Evolutionary conservation across 306 rosid species (phyloP).

Genomic region (Glycine soja): DNA sequence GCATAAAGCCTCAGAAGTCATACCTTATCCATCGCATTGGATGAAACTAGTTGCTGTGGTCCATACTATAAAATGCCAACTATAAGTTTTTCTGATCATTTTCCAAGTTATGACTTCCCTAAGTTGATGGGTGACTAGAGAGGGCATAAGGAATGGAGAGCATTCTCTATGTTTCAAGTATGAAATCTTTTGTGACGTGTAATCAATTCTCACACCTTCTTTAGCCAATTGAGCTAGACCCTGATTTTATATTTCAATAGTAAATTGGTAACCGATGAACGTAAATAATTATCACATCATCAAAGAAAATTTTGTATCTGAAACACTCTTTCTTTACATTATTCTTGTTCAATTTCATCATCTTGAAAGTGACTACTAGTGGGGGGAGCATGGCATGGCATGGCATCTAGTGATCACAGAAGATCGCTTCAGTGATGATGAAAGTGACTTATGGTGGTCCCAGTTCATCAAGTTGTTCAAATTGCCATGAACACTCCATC

Average conservation of each 20-base stretch:
- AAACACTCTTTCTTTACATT: neutral
- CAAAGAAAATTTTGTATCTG: no score
- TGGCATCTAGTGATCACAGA: neutral
- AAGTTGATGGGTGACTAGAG: neutral
- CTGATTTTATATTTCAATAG: no score
- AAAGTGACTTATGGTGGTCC: conserved; percentile 37
- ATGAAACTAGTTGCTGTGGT: conserved; percentile 19
- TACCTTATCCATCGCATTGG: conserved; percentile 38
- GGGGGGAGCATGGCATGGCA: neutral
- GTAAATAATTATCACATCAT: no score
- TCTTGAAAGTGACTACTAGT: neutral
- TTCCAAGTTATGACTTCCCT: neutral
- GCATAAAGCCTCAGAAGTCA: conserved; percentile 1
- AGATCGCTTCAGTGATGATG: neutral
- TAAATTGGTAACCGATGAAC: no score
- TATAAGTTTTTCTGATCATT: neutral
- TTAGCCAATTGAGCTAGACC: no score
- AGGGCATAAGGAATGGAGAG: neutral
- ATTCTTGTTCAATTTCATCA: conserved; percentile 1
- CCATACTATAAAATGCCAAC: neutral
- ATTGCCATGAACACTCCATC: neutral
- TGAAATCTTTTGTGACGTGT: neutral
- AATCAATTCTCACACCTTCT: no score
- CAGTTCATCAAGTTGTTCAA: neutral
- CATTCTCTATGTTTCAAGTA: neutral